Percentiles rank a stretch among this genome's conserved stretches.
These are phyloP conservation scores for Plasmodiophora brassicae DNA, from an alignment of 208 protist species.

Conservation along the genomic window DNA sequence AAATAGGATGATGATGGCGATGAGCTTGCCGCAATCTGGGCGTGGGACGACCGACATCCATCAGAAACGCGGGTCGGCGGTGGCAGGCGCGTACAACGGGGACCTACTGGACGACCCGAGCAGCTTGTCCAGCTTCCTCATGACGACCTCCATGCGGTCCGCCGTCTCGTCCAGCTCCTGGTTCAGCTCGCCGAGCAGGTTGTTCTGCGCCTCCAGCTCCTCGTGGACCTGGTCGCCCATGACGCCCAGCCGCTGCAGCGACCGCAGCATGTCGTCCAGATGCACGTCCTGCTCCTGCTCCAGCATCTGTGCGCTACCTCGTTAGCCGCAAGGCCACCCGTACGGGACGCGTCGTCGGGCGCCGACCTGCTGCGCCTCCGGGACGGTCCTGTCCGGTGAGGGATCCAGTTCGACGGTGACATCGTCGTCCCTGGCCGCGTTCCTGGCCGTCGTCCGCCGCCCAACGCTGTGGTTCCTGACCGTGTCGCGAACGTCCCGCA, in stretches of 20 bases:
- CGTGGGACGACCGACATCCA: background rate
- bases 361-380: no score
- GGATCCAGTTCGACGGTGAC: no score
- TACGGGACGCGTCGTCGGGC: no score
- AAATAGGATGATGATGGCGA: background rate
- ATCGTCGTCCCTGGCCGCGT: no score
- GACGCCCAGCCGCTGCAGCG: background rate
- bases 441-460: no score
- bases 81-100: background rate
- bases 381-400: no score
- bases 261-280: background rate
- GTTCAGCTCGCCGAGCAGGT: background rate
- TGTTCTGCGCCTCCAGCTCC: background rate
- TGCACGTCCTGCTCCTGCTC: background rate
- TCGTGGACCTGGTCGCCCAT: background rate
- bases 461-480: background rate
- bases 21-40: background rate
- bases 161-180: background rate
- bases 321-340: no score
- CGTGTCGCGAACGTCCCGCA: background rate
- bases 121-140: background rate
- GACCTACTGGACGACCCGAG: background rate
- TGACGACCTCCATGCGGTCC: background rate
- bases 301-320: background rate
- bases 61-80: no score